phyloP scores from a whole-genome alignment of 2,329 filamentous ascomycete species.

The Verticillium nubilum region DNA sequence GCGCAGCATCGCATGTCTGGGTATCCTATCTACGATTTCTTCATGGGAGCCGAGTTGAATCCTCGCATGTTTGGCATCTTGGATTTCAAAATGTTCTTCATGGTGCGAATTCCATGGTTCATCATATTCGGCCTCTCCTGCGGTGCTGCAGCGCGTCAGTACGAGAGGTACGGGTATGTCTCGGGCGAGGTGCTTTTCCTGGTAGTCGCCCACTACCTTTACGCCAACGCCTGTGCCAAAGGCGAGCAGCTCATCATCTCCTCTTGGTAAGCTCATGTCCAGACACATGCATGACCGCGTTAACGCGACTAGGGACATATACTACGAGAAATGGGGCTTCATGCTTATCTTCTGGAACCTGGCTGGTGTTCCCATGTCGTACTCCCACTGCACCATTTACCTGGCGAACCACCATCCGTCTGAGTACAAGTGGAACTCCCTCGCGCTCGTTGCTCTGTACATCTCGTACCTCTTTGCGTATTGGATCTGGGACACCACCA shows the following conservation, averaged over 20 bases:
- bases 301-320: constrained; percentile 51
- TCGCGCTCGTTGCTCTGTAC: constrained; percentile 60
- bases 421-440: constrained; percentile 71
- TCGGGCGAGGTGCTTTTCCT: constrained; percentile 80
- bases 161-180: constrained; percentile 79
- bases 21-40: constrained; percentile 81
- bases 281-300: no score
- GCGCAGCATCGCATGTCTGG: constrained; percentile 91
- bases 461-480: constrained; percentile 73
- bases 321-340: constrained; percentile 95
- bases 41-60: constrained; percentile 89
- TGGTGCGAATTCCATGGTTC: constrained; percentile 89
- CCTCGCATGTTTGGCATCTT: constrained; percentile 79
- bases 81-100: constrained; percentile 96
- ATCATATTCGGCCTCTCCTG: constrained; percentile 76
- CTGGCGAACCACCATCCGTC: constrained; percentile 77
- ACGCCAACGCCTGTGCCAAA: constrained; percentile 88
- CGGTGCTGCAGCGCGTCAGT: constrained; percentile 74
- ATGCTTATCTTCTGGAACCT: constrained; percentile 99
- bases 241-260: constrained; percentile 86
- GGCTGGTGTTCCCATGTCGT: constrained; percentile 82
- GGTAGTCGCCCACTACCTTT: constrained; percentile 84
- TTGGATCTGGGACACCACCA: constrained; percentile 88
- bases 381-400: constrained; percentile 91
- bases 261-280: constrained; percentile 47